phyloP scores from a whole-genome alignment of 1,284 basidiomycete genomes.

The Puccinia coronata region DNA sequence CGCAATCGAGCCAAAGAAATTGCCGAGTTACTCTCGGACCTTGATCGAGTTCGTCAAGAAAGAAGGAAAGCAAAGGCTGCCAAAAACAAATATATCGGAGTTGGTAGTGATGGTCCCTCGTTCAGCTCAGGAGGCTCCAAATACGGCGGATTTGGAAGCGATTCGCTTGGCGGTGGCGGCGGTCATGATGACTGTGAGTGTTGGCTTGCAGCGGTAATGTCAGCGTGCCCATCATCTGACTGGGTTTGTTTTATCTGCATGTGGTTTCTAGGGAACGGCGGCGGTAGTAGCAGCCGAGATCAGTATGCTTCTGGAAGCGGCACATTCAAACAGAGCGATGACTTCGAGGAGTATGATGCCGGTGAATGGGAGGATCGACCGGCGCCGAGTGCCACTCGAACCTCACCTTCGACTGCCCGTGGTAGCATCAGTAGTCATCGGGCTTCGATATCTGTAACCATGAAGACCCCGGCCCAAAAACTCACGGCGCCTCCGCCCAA shows the following conservation, averaged over 20 bases:
- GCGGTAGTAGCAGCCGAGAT: constrained; percentile 50
- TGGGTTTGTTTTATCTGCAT: constrained; percentile 26
- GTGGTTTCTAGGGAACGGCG: constrained; percentile 43
- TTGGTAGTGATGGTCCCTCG: constrained; percentile 74
- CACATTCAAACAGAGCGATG: constrained; percentile 60
- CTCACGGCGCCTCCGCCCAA: constrained; percentile 11
- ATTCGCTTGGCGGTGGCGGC: constrained; percentile 60
- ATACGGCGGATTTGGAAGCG: constrained; percentile 81
- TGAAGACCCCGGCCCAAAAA: constrained; percentile 27
- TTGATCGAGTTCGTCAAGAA: constrained; percentile 85
- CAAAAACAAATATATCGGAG: constrained; percentile 84
- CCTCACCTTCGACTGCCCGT: constrained; percentile 56
- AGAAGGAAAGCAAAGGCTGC: constrained; percentile 91
- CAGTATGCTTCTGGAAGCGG: constrained; percentile 54
- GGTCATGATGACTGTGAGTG: constrained; percentile 62
- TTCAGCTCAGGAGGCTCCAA: constrained; percentile 64
- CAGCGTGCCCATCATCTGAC: constrained; percentile 49
- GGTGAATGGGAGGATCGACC: constrained; percentile 79
- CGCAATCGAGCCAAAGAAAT: constrained; percentile 92
- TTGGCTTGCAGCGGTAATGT: constrained; percentile 8
- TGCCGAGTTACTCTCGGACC: constrained; percentile 81
- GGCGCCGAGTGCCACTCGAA: constrained; percentile 30
- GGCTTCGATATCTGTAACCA: constrained; percentile 14
- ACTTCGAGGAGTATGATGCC: constrained; percentile 92
- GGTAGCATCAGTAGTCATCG: constrained; percentile 26